Base-by-base conservation (phyloP, 164 flowering plant species). In the Magnolia sinica region DNA sequence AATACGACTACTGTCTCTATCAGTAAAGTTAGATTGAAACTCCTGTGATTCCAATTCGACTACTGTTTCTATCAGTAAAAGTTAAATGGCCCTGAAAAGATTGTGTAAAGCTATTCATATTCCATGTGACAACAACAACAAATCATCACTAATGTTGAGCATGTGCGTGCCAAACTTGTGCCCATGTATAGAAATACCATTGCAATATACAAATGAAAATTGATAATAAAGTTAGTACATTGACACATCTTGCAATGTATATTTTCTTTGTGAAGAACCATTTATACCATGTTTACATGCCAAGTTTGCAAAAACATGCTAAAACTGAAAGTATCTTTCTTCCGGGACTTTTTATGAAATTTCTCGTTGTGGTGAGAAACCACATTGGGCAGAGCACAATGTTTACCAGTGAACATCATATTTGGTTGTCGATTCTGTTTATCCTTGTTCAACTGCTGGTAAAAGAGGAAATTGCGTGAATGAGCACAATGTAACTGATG, bases 401-500 rank as follows among this genome's bases (percentile, higher is more conserved):
- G 22, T 37, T 45, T 20, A 6, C 58, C 19, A 52, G 7, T 50
- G 31, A 16, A 8, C 63, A 61, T 10, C 23, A 29, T 52, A 37
- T 23, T 19, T 37, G 11, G 10, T n/a, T 22, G 23, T 11, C 64
- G 13, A 50, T 61, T 76, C 0, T 65, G 11, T 50, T 52, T 65
- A 70, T 70, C 31, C 50, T 68, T 75, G 16, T 72, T 78, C 16
- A 51, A 31, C 84, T 93, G 98, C 55, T 85, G 52, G 89, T 90
- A 66, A 90, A 82, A 79, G 87, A 37, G 85, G 72, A 97, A 96
- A 78, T 37, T 37, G 45, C 45, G 4, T 37, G 45, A 37, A 37
- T 37, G 45, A 37, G 45, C 7, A 4, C 45, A 37, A 37, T 37
- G 45, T 37, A 37, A 4, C 45, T 37, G 45, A 37, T 4, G 45